A percentile compares a stretch with the other conserved stretches of the same genome.
Evolutionary conservation across 2,329 filamentous ascomycete species (phyloP).

Genomic region (Ophiostoma piceae): DNA sequence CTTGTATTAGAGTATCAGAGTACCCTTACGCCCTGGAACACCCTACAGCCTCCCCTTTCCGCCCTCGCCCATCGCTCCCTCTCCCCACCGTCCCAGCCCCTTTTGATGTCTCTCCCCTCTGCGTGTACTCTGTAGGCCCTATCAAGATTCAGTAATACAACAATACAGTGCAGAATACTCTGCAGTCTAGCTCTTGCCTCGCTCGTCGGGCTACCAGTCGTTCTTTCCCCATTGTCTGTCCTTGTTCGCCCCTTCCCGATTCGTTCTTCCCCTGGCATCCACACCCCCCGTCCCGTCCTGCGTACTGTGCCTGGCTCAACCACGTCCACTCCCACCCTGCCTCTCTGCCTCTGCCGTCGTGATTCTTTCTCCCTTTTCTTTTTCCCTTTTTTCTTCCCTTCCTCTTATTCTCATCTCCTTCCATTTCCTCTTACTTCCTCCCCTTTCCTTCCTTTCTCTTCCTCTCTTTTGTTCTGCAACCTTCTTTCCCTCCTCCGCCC

Average conservation of each 20-base stretch:
- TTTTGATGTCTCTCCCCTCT: neutral
- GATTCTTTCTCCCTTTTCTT: slow-evolving; percentile 16
- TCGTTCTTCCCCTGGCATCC: slow-evolving; percentile 13
- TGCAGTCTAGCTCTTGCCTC: neutral
- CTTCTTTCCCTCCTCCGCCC: slow-evolving; percentile 18
- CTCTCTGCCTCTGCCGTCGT: neutral
- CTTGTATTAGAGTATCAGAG: neutral
- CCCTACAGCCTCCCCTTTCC: neutral
- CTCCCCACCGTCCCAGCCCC: neutral
- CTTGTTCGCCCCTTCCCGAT: slow-evolving; percentile 14
- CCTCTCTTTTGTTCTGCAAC: slow-evolving; percentile 10
- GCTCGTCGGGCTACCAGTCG: slow-evolving; percentile 3
- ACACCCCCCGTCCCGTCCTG: neutral
- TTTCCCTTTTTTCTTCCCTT: slow-evolving; percentile 29
- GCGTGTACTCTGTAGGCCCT: neutral
- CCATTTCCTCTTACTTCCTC: slow-evolving; percentile 30
- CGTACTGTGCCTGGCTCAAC: neutral
- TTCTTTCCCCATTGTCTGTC: slow-evolving; percentile 7
- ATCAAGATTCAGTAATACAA: too few species aligned
- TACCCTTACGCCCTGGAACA: neutral
- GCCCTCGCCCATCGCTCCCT: neutral
- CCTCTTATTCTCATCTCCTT: slow-evolving; percentile 31
- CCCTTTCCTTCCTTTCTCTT: slow-evolving; percentile 16
- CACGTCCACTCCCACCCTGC: neutral
- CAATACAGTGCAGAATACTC: neutral